Evolutionary conservation across 2,329 filamentous ascomycete species (phyloP).

Genomic region (Fusarium nodosum): DNA sequence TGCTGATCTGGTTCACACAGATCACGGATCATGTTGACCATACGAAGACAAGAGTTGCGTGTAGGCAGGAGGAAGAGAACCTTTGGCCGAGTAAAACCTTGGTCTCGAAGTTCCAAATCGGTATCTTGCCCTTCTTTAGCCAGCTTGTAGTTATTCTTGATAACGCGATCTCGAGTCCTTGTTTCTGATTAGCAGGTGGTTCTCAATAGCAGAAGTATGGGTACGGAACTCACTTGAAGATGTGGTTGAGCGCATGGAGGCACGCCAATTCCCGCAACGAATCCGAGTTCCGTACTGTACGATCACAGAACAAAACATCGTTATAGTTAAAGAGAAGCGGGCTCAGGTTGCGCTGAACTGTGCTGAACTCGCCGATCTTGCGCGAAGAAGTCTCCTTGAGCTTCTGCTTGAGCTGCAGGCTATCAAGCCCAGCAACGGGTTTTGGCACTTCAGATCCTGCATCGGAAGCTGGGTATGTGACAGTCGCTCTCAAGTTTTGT

Average conservation of each 20-base stretch:
- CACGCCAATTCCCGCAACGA: conserved; percentile 79
- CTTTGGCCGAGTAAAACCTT: conserved; percentile 96
- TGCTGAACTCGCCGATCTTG: conserved; percentile 69
- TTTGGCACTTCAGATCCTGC: conserved; percentile 51
- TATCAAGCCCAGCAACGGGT: conserved; percentile 57
- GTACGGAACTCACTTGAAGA: conserved; percentile 76
- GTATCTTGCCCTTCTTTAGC: conserved; percentile 73
- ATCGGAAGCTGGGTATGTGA: conserved; percentile 61
- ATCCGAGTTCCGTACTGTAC: conserved; percentile 76
- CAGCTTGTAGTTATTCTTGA: conserved; percentile 91
- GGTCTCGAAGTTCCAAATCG: conserved; percentile 84
- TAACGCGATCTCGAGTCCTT: conserved; percentile 86
- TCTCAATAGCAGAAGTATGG: background rate
- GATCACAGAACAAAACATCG: conserved; percentile 82
- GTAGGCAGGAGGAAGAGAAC: conserved; percentile 92
- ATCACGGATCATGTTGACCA: conserved; percentile 81
- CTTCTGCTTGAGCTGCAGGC: conserved; percentile 78
- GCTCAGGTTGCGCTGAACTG: conserved; percentile 74
- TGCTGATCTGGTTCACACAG: conserved; percentile 89
- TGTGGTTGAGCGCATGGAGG: conserved; percentile 89
- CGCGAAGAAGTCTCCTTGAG: conserved; percentile 68
- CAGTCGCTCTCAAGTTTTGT: conserved; percentile 63
- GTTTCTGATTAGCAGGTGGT: conserved; percentile 30
- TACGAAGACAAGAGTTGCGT: conserved; percentile 83
- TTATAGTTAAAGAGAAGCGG: conserved; percentile 84